Percentiles rank a stretch among this genome's conserved stretches.
Evolutionary conservation across 2,329 filamentous ascomycete species (phyloP).

Genomic region (Hypoxylon sp.): DNA sequence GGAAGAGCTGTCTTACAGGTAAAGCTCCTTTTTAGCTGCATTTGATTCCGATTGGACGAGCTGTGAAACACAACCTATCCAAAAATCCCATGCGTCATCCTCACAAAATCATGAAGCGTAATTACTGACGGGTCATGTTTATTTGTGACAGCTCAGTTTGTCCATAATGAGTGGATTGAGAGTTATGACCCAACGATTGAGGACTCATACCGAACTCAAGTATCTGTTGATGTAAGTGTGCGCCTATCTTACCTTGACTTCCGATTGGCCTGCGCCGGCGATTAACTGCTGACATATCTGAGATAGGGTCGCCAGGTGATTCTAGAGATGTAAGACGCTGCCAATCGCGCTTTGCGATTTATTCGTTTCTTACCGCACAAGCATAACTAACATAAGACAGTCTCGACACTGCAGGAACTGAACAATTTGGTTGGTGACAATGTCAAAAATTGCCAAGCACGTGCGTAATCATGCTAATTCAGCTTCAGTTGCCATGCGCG

Average conservation of each 20-base stretch:
- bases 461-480: conserved; percentile 38
- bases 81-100: conserved; percentile 20
- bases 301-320: conserved; percentile 83
- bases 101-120: conserved; percentile 13
- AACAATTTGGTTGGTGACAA: conserved; percentile 85
- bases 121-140: conserved; percentile 26
- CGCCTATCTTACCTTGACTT: conserved; percentile 13
- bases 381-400: conserved; percentile 54
- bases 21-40: conserved; percentile 44
- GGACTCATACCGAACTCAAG: conserved; percentile 77
- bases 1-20: conserved; percentile 93
- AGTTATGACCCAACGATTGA: conserved; percentile 83
- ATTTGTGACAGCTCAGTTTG: conserved; percentile 77
- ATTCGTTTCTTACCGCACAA: conserved; percentile 36
- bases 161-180: conserved; percentile 94
- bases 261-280: conserved; percentile 29
- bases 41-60: conserved; percentile 30
- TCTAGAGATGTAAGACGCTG: conserved; percentile 78
- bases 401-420: conserved; percentile 88
- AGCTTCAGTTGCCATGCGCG: conserved; percentile 68
- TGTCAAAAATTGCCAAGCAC: conserved; percentile 10
- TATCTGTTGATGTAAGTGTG: conserved; percentile 85
- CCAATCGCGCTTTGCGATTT: conserved; percentile 18
- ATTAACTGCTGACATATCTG: conserved; percentile 50
- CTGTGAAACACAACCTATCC: conserved; percentile 26